Percentiles rank a stretch among this genome's conserved stretches.
Conservation (phyloP, 2,329 filamentous ascomycete genomes). For the Talaromyces rugulosus region DNA sequence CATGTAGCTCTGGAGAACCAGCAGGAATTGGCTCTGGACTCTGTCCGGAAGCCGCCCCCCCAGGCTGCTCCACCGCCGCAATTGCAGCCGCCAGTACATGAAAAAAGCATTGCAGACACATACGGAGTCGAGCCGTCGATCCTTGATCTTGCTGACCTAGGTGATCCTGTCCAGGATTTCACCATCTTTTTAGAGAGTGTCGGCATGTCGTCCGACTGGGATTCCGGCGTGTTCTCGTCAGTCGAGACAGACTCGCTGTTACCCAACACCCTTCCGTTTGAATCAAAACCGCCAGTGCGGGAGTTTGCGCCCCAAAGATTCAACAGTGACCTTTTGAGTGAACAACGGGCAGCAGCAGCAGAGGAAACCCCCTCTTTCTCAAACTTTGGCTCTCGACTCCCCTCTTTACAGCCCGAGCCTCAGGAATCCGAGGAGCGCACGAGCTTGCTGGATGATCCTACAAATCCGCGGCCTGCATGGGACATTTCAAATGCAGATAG, state of each 20-base stretch:
- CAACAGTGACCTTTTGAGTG: conserved; percentile 36
- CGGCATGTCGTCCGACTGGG: conserved; percentile 47
- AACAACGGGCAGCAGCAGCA: conserved; percentile 29
- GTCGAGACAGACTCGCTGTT: conserved; percentile 36
- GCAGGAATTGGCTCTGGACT: conserved; percentile 34
- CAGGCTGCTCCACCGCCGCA: conserved; percentile 33
- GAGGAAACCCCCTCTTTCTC: conserved; percentile 45
- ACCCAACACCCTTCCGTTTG: conserved; percentile 32
- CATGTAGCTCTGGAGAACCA: conserved; percentile 47
- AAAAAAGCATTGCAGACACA: conserved; percentile 37
- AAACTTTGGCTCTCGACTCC: conserved; percentile 45
- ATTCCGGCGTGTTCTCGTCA: conserved; percentile 43
- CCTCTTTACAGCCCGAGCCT: conserved; percentile 44
- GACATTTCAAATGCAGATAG: conserved; percentile 45
- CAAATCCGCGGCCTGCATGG: conserved; percentile 40
- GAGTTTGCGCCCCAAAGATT: conserved; percentile 29
- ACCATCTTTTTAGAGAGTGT: conserved; percentile 47
- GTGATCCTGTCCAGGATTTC: conserved; percentile 47
- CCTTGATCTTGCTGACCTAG: conserved; percentile 43
- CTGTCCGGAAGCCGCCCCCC: conserved; percentile 32
- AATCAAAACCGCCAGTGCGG: conserved; percentile 30
- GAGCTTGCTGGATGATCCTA: conserved; percentile 36
- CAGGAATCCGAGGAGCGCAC: conserved; percentile 43
- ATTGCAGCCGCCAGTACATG: conserved; percentile 26
- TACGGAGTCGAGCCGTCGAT: conserved; percentile 43